These are phyloP conservation scores for Pleurotus ostreatus DNA, from an alignment of 768 basidiomycete species.

Conservation along the genomic window DNA sequence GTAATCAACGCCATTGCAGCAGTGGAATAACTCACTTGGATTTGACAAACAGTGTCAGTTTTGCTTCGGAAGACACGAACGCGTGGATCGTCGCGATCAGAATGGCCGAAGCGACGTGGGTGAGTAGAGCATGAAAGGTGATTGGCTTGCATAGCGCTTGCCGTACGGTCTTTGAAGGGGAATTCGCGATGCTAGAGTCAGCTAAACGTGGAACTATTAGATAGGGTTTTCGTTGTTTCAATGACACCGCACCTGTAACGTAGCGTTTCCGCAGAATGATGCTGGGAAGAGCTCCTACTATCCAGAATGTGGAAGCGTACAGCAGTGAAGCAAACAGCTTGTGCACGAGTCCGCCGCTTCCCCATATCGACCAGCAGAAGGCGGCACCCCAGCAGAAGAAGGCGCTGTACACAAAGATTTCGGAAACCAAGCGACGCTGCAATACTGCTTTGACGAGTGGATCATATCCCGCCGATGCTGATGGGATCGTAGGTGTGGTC, in stretches of 20 bases:
- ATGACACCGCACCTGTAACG: conserved; percentile 47
- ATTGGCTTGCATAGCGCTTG: conserved; percentile 42
- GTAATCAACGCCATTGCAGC: neutral
- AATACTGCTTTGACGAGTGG: conserved; percentile 62
- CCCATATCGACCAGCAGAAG: conserved; percentile 40
- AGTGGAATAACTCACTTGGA: conserved; percentile 45
- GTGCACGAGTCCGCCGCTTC: conserved; percentile 28
- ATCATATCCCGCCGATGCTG: conserved; percentile 56
- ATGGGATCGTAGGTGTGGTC: conserved; percentile 51
- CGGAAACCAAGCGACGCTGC: conserved; percentile 52
- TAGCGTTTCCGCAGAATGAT: conserved; percentile 54
- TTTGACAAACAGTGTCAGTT: conserved; percentile 56
- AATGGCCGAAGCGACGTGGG: conserved; percentile 46
- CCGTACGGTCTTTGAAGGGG: conserved; percentile 46
- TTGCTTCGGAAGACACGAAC: conserved; percentile 34
- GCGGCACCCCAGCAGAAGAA: conserved; percentile 41
- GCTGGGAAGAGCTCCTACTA: conserved; percentile 49
- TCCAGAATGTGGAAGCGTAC: conserved; percentile 42
- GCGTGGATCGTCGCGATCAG: conserved; percentile 39
- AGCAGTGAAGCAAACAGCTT: conserved; percentile 37
- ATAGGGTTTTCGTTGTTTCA: neutral
- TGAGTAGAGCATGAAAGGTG: conserved; percentile 38
- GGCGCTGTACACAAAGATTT: conserved; percentile 49
- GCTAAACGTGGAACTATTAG: conserved; percentile 25
- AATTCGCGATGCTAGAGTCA: conserved; percentile 42